Evolutionary conservation across 2,329 filamentous ascomycete genomes (phyloP).

Genomic region (Endoconidiophora polonica): DNA sequence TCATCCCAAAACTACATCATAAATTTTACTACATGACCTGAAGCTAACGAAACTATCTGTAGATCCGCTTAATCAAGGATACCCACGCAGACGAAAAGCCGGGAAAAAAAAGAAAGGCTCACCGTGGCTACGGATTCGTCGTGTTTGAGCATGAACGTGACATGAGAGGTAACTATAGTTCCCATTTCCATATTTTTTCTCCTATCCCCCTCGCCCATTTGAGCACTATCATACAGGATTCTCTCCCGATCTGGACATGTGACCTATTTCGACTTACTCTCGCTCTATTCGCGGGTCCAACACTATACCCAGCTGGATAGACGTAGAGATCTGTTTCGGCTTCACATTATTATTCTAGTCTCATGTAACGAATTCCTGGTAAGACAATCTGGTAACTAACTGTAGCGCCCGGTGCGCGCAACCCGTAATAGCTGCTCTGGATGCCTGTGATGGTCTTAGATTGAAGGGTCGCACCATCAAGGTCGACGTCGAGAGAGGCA

Average conservation of each 20-base stretch:
- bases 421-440: slow-evolving; percentile 67
- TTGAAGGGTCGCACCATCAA: slow-evolving; percentile 87
- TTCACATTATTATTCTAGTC: background rate
- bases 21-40: background rate
- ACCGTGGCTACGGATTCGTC: slow-evolving; percentile 88
- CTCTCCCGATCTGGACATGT: too few relatives aligned
- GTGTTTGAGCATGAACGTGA: slow-evolving; percentile 95
- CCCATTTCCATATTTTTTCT: slow-evolving; percentile 21
- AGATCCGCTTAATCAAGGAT: slow-evolving; percentile 81
- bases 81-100: slow-evolving; percentile 50
- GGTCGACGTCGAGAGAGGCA: slow-evolving; percentile 89
- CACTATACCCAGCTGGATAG: too few relatives aligned
- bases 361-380: slow-evolving; percentile 21
- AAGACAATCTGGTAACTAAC: slow-evolving; percentile 45
- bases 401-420: slow-evolving; percentile 41
- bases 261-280: too few relatives aligned
- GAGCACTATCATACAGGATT: background rate
- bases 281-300: too few relatives aligned
- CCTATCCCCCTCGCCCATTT: slow-evolving; percentile 17
- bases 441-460: slow-evolving; percentile 64
- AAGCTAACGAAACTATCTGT: slow-evolving; percentile 14
- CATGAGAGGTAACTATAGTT: slow-evolving; percentile 75
- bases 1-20: background rate
- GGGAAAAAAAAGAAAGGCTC: slow-evolving; percentile 65
- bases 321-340: too few relatives aligned